Evolutionary conservation across 2,329 filamentous ascomycete species (phyloP).

Genomic region (Pyrenophora teres): DNA sequence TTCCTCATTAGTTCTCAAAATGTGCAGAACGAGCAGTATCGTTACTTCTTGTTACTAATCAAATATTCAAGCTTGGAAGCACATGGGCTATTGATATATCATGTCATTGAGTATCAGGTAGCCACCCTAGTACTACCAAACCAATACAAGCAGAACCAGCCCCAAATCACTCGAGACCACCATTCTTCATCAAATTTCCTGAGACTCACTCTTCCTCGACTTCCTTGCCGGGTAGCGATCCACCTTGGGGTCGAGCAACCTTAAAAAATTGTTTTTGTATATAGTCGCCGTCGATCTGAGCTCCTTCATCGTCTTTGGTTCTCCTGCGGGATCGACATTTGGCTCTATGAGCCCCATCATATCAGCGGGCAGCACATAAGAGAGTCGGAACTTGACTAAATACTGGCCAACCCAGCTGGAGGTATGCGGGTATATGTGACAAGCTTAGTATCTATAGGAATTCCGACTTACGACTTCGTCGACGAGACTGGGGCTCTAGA

Average conservation of each 20-base stretch:
- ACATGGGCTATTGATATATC: too few relatives aligned
- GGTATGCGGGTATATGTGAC: neutral
- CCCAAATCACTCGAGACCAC: too few relatives aligned
- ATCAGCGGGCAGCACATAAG: neutral
- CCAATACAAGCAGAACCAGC: too few relatives aligned
- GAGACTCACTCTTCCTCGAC: neutral
- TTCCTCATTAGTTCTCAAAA: too few relatives aligned
- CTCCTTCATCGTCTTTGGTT: neutral
- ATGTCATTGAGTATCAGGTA: too few relatives aligned
- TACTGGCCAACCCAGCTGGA: too few relatives aligned
- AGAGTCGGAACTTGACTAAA: too few relatives aligned
- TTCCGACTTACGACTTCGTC: conserved; percentile 6
- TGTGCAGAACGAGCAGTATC: too few relatives aligned
- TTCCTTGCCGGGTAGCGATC: conserved; percentile 12
- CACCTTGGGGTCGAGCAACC: conserved; percentile 24
- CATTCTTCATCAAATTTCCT: neutral
- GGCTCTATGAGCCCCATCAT: conserved; percentile 18
- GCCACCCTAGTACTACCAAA: too few relatives aligned
- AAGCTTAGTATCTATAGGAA: neutral
- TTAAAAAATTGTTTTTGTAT: conserved; percentile 17
- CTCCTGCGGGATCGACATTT: neutral
- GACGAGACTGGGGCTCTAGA: conserved; percentile 1
- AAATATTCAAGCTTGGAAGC: too few relatives aligned
- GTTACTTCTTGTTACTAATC: too few relatives aligned
- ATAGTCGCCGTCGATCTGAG: conserved; percentile 10